A percentile compares a stretch with the other conserved stretches of the same genome.
Conservation (phyloP, 139 green algal genomes). For the Tetradesmus obliquus region DNA sequence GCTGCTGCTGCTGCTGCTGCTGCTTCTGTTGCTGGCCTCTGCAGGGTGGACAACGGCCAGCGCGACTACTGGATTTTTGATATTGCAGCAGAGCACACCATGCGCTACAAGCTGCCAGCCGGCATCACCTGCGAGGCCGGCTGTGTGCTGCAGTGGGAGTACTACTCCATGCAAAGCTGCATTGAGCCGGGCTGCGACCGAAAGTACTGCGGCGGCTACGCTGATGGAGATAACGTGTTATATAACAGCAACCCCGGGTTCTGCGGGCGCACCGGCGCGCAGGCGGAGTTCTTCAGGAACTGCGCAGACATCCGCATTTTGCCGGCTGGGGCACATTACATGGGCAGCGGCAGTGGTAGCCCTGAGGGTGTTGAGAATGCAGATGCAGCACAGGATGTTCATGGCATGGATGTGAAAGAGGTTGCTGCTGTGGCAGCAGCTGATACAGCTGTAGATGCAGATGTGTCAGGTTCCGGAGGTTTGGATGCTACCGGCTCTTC, state of each 20-base stretch:
- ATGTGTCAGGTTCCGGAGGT: too few species aligned
- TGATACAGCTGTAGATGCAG: too few species aligned
- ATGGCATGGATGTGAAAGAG: neutral
- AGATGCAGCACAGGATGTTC: neutral
- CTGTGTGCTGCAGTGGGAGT: slow-evolving; percentile 45
- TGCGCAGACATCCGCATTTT: slow-evolving; percentile 21
- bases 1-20: neutral
- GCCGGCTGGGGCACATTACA: neutral
- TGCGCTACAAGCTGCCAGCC: slow-evolving; percentile 32
- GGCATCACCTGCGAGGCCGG: neutral
- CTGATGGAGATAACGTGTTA: slow-evolving; percentile 3
- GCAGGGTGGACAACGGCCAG: slow-evolving; percentile 43
- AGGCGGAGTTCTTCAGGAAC: slow-evolving; percentile 34
- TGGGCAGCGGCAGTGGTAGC: neutral
- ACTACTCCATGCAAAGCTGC: slow-evolving; percentile 42
- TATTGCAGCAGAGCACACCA: neutral
- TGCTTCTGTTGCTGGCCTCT: neutral
- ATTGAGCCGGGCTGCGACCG: slow-evolving; percentile 29
- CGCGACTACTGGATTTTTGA: slow-evolving; percentile 33
- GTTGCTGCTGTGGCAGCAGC: too few species aligned
- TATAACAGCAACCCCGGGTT: neutral
- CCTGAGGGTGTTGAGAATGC: neutral
- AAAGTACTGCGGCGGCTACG: slow-evolving; percentile 37
- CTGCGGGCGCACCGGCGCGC: neutral
- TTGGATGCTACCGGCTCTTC: too few species aligned